Conservation (phyloP, 331 rosid genomes). For the Malus hybrid region DNA sequence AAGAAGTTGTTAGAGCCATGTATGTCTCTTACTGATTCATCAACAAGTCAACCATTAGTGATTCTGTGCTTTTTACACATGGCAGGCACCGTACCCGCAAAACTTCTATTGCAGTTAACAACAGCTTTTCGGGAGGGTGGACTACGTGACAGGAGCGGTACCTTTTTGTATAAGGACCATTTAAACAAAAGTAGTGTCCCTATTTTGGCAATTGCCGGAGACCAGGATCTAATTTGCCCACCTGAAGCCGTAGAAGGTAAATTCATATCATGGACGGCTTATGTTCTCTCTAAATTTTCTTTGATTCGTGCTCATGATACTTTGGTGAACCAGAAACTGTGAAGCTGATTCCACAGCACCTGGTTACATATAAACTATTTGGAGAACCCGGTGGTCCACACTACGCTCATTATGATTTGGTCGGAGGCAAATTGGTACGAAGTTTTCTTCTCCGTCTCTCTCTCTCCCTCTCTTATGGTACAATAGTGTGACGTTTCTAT, state of each 20-base stretch:
- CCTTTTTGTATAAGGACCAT: constrained; percentile 71
- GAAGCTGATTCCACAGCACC: constrained; percentile 71
- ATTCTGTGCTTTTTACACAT: constrained; percentile 4
- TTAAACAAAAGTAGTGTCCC: constrained; percentile 62
- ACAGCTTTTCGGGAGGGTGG: constrained; percentile 94
- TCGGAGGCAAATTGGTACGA: constrained; percentile 90
- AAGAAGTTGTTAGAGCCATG: not conserved
- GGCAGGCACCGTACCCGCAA: constrained; percentile 89
- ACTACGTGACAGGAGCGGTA: constrained; percentile 56
- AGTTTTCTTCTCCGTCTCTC: not conserved
- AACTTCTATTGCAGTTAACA: constrained; percentile 85
- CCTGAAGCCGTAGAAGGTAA: constrained; percentile 96
- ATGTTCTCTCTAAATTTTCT: not conserved
- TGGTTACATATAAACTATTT: constrained; percentile 62
- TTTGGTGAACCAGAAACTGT: constrained; percentile 53
- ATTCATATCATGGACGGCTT: constrained; percentile 7
- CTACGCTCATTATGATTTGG: constrained; percentile 98
- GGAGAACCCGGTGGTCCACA: constrained; percentile 87
- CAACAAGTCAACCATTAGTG: not conserved
- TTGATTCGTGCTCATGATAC: constrained; percentile 7
- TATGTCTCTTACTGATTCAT: not conserved
- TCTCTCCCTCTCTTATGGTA: not conserved
- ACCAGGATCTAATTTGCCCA: constrained; percentile 88
- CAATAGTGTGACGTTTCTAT: not conserved
- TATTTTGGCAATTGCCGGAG: constrained; percentile 90